Conservation (phyloP, 768 basidiomycete species). For the Tricholoma flavovirens region DNA sequence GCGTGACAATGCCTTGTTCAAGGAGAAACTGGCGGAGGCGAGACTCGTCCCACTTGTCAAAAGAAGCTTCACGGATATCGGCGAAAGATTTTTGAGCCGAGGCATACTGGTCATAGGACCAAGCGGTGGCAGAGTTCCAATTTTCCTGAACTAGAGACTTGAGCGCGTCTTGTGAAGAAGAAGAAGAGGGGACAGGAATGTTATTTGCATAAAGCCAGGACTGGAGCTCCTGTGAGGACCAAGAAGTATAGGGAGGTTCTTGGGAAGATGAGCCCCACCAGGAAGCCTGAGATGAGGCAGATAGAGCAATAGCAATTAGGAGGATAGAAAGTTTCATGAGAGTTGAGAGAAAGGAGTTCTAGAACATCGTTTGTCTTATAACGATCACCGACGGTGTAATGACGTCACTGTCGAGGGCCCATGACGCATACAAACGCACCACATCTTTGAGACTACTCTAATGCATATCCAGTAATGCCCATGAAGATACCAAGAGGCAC, state of each 20-base stretch:
- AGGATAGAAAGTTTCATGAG: conserved; percentile 25
- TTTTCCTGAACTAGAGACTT: conserved; percentile 51
- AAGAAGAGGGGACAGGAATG: conserved; percentile 45
- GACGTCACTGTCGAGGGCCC: too few relatives aligned
- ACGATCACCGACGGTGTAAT: neutral
- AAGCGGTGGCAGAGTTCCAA: conserved; percentile 48
- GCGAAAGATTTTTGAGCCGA: conserved; percentile 59
- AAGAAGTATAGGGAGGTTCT: conserved; percentile 36
- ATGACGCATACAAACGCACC: too few relatives aligned
- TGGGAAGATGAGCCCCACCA: conserved; percentile 45
- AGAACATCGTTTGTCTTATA: neutral
- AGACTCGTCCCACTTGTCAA: conserved; percentile 84
- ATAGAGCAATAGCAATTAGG: conserved; percentile 25
- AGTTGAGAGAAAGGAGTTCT: neutral
- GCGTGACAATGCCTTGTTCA: conserved; percentile 81
- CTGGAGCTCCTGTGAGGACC: conserved; percentile 61
- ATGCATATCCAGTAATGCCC: too few relatives aligned
- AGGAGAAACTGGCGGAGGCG: conserved; percentile 78
- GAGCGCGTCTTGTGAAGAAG: conserved; percentile 36
- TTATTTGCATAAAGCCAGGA: conserved; percentile 67
- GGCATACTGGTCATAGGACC: conserved; percentile 61
- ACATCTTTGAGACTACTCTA: too few relatives aligned
- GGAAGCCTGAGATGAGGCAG: conserved; percentile 36
- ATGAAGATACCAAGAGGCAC: too few relatives aligned
- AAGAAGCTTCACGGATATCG: conserved; percentile 51